Base-by-base conservation (phyloP, 805 yeast species). In the Metschnikowia reukaufii region DNA sequence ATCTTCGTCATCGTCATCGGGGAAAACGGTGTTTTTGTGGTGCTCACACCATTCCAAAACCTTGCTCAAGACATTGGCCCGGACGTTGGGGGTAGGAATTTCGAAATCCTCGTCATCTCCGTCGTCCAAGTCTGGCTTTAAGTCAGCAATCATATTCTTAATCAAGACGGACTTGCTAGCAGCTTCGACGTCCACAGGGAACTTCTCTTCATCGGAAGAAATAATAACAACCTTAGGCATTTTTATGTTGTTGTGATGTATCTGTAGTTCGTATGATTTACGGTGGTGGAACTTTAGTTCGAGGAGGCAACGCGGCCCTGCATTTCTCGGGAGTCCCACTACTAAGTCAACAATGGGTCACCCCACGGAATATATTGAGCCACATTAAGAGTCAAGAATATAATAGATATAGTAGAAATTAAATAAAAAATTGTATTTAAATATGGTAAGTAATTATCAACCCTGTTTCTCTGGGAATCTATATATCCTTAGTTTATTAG, bases 21-120 rank as follows among this genome's bases (percentile, higher is more conserved):
- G 87, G 67, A 84, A 84, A 16, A 74, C 74, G 8, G 86, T 79
- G 63, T 88, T 90, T 65, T 84, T 86, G 73, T 92, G 97, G 65
- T 92, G 94, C 61, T 88, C 95, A 60, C 97, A 90, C 95, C 97
- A 92, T 64, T 92, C 96, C 44, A 92, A 74, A n/a, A 92, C 92
- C 63, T 90, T 89, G 65, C 86, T 82, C 68, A 92, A 76, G 17
- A 92, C 96, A 15, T 86, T 83, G 8, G 96, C 86, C 55, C 92
- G 77, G 31, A 90, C 97, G 61, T 88, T 90, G 33, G 96, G 96
- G 10, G 90, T 82, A 31, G 97, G 97, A 59, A 92, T 86, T 50
- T 82, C 87, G 54, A 83, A 82, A 34, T 83, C 86, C 45, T 82
- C 59, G 36, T 56, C 60, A 15, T 51, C 57, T 33, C 76, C 82